These are phyloP conservation scores for Henckelia pumila DNA, from an alignment of 257 asterid genomes.

Conservation along the genomic window DNA sequence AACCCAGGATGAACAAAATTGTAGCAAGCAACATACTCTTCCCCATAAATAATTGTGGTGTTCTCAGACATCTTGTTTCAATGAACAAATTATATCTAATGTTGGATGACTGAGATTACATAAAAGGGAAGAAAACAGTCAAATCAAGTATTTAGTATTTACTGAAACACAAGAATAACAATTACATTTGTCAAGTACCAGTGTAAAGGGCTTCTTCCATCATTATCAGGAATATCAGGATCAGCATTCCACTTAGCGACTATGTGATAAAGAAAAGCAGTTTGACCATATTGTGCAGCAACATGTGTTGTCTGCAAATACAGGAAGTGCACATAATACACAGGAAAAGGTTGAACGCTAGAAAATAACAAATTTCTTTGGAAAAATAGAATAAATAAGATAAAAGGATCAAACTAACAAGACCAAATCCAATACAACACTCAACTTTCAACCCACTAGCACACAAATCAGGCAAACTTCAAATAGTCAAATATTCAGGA, in stretches of 20 bases:
- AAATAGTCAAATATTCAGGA: constrained; percentile 1
- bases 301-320: constrained; percentile 82
- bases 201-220: constrained; percentile 99
- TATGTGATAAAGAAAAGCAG: constrained; percentile 76
- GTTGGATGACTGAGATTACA: neutral
- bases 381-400: constrained; percentile 17
- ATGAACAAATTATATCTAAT: constrained; percentile 1
- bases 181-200: constrained; percentile 73
- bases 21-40: neutral
- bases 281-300: constrained; percentile 99
- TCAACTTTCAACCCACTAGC: neutral
- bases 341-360: constrained; percentile 6
- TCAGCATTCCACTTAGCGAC: constrained; percentile 98
- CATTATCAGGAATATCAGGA: constrained; percentile 94
- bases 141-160: neutral
- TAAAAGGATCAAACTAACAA: neutral
- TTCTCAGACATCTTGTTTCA: constrained; percentile 14
- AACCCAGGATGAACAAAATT: constrained; percentile 12
- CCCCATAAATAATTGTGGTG: constrained; percentile 1
- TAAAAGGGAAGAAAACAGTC: constrained; percentile 3
- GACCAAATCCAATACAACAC: constrained; percentile 10
- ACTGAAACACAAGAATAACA: constrained; percentile 28
- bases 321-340: constrained; percentile 24
- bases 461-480: constrained; percentile 4
- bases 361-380: constrained; percentile 8